phyloP scores from a whole-genome alignment of 495 filamentous ascomycete genomes.

The Cryomyces minteri region DNA sequence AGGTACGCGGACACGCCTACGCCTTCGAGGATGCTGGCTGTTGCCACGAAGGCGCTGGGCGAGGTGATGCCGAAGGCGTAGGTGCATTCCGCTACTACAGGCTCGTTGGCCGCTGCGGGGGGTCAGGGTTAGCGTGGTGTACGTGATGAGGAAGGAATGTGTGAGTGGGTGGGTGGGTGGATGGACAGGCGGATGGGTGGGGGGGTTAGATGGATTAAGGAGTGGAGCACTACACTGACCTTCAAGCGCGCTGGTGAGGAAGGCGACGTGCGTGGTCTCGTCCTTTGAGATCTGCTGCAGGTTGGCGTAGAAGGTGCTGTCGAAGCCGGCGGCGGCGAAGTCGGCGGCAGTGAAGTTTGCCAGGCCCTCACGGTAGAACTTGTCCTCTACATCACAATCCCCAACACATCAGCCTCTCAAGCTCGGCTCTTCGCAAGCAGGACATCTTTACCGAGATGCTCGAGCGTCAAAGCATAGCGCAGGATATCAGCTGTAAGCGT shows the following conservation, averaged over 20 bases:
- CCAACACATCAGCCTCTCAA: too few relatives aligned
- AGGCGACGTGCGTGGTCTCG: conserved; percentile 38
- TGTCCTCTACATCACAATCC: conserved; percentile 14
- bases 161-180: too few relatives aligned
- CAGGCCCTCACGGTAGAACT: conserved; percentile 37
- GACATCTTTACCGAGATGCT: conserved; percentile 18
- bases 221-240: conserved; percentile 6
- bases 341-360: conserved; percentile 32
- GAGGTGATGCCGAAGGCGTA: conserved; percentile 38
- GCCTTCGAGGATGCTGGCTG: conserved; percentile 34
- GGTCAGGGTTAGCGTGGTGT: too few relatives aligned
- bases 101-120: too few relatives aligned
- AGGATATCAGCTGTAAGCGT: conserved; percentile 12
- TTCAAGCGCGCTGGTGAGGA: conserved; percentile 32
- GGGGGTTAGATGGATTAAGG: too few relatives aligned
- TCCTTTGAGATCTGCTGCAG: conserved; percentile 31
- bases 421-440: conserved; percentile 1
- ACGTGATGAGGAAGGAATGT: too few relatives aligned
- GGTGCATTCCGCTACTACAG: conserved; percentile 28
- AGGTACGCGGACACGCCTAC: conserved; percentile 29
- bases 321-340: conserved; percentile 33
- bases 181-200: too few relatives aligned
- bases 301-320: conserved; percentile 31
- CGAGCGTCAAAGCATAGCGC: conserved; percentile 24
- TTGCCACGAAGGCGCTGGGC: conserved; percentile 29